Evolutionary conservation across 306 rosid genomes (phyloP), one percentile per base, ranked within the genome.

Genomic region (Dryas alaskensis): DNA sequence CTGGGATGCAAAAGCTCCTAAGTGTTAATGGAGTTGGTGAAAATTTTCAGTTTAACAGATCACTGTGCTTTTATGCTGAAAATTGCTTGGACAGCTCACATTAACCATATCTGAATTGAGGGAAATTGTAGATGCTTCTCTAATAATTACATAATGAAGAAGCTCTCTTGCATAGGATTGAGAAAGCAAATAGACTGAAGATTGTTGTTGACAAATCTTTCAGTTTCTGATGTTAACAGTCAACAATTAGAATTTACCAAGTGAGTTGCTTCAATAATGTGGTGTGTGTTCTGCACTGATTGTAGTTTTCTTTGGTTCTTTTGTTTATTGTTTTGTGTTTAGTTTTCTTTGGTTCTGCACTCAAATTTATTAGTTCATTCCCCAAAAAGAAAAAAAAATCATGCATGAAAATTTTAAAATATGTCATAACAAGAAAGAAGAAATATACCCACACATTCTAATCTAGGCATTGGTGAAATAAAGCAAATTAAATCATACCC

Each of bases 401-500:
- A 31, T 31, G 37, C 1, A 31, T 31, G 37, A 31, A 31, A 1
- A 31, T 31, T 31, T 31, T 31, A 31, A 31, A 31, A 31, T 31
- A 31, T 42, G 9, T 40, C 11, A 45, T 4, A 65, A 45, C 39
- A 27, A 7, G 6, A 54, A 22, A 5, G 39, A 66, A 44, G 4
- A 60, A 45, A 59, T 13, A 39, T 1, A 49, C 52, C 59, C 25
- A 17, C 10, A n/a, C 16, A 43, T 5, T 64, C 0, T 11, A 74
- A 54, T 68, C 12, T 4, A 50, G 6, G 46, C 37, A 42, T 0
- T n/a, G 25, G 8, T 13, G 2, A 14, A 57, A 45, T 3, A 3
- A 71, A 25, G 10, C 54, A 61, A 9, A 31, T 57, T 47, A 64
- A 47, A 42, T 60, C 79, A 76, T 82, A 91, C 96, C 96, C 97